Evolutionary conservation across 768 basidiomycete species (phyloP).

Genomic region (Suillus cothurnatus): DNA sequence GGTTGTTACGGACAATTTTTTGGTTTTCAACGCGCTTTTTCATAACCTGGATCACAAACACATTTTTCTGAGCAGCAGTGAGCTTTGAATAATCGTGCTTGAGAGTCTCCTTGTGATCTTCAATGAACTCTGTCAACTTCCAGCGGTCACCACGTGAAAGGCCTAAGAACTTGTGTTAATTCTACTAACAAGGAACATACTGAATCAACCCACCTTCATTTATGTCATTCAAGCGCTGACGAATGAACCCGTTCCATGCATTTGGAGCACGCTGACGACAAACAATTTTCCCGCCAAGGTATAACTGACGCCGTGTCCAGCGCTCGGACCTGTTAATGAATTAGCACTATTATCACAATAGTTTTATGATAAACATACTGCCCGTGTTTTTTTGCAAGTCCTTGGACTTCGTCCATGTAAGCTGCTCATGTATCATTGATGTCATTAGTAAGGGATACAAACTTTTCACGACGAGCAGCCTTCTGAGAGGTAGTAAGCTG

Average conservation of each 20-base stretch:
- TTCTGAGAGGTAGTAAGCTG: background rate
- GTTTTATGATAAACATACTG: background rate
- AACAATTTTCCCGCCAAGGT: background rate
- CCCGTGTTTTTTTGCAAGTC: conserved; percentile 1
- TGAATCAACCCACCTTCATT: conserved; percentile 1
- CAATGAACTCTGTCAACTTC: background rate
- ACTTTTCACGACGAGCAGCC: background rate
- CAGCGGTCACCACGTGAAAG: background rate
- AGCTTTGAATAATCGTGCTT: background rate
- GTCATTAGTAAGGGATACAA: conserved; percentile 1
- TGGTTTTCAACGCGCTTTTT: background rate
- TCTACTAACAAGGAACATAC: background rate
- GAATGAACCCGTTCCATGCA: background rate
- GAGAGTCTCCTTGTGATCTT: background rate
- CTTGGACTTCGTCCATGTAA: background rate
- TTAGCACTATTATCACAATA: background rate
- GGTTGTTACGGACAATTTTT: background rate
- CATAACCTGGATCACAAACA: background rate
- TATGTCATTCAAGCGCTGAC: background rate
- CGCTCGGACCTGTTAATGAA: background rate
- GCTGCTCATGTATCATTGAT: background rate
- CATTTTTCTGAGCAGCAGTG: background rate
- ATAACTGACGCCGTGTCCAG: background rate
- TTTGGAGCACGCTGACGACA: background rate
- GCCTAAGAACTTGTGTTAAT: background rate